Evolutionary conservation across 306 rosid species (phyloP).

Genomic region (Trifolium pratense): DNA sequence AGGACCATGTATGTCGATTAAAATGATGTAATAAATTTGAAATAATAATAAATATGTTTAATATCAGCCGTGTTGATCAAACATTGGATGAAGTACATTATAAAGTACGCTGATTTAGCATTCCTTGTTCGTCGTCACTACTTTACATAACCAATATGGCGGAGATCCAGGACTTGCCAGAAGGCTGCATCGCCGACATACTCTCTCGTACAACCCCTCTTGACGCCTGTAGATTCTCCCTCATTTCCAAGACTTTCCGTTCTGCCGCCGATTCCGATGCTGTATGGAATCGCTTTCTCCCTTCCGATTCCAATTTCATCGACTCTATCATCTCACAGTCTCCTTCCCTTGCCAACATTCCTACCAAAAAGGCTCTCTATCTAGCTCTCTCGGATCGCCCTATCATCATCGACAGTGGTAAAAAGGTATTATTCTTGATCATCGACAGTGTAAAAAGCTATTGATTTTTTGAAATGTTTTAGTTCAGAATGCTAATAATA

Average conservation of each 20-base stretch:
- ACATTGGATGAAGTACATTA: no score
- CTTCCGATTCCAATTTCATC: conserved; percentile 20
- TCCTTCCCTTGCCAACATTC: conserved; percentile 1
- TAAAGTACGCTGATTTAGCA: background rate
- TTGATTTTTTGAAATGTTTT: no score
- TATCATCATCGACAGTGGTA: conserved; percentile 28
- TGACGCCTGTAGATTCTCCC: conserved; percentile 26
- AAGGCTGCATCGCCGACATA: conserved; percentile 34
- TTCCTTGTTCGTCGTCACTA: background rate
- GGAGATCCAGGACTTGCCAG: conserved; percentile 7
- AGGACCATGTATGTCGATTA: no score
- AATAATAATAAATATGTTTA: no score
- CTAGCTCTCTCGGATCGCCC: conserved; percentile 33
- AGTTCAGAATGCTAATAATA: background rate
- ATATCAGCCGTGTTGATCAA: no score
- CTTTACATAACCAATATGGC: background rate
- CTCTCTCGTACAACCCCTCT: conserved; percentile 17
- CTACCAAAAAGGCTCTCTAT: conserved; percentile 37
- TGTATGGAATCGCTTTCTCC: conserved; percentile 34
- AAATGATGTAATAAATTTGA: no score
- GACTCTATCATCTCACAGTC: background rate
- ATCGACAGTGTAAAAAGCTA: no score
- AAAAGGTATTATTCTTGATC: conserved; percentile 15
- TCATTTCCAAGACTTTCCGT: conserved; percentile 18
- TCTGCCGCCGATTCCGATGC: conserved; percentile 37